A percentile compares a stretch with the other conserved stretches of the same genome.
Evolutionary conservation across 1,284 basidiomycete species (phyloP).

Genomic region (Sphaerobolus stellatus): DNA sequence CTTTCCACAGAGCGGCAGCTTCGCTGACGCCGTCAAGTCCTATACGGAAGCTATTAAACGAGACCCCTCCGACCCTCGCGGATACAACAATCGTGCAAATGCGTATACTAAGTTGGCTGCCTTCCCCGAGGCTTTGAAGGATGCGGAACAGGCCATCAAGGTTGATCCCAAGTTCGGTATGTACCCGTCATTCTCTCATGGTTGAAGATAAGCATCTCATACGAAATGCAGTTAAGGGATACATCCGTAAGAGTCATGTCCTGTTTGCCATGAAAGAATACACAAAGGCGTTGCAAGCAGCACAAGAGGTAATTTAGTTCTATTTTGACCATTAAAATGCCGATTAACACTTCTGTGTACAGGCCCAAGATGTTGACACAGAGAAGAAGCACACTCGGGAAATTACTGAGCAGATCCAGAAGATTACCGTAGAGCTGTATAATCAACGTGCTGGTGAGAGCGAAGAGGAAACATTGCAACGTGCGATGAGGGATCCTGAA

Average conservation of each 20-base stretch:
- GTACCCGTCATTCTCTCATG: constrained; percentile 22
- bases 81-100: constrained; percentile 96
- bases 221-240: constrained; percentile 74
- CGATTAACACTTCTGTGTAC: not conserved
- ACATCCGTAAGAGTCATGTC: constrained; percentile 92
- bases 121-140: constrained; percentile 94
- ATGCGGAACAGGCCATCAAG: constrained; percentile 91
- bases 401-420: constrained; percentile 76
- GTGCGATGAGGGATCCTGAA: constrained; percentile 98
- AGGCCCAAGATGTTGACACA: constrained; percentile 71
- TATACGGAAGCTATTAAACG: constrained; percentile 98
- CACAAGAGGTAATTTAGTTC: constrained; percentile 48
- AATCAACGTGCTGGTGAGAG: constrained; percentile 83
- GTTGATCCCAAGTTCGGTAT: constrained; percentile 82
- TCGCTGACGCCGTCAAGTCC: constrained; percentile 87
- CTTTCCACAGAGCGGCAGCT: constrained; percentile 61
- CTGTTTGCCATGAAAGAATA: constrained; percentile 91
- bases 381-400: constrained; percentile 80
- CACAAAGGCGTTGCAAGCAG: constrained; percentile 80
- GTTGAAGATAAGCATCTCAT: not conserved
- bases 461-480: constrained; percentile 89
- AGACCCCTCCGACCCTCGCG: constrained; percentile 84
- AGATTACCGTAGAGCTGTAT: constrained; percentile 81
- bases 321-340: not conserved
- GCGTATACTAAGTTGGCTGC: constrained; percentile 96